Conservation (phyloP, 345 rosid genomes). For the Brassica carinata region DNA sequence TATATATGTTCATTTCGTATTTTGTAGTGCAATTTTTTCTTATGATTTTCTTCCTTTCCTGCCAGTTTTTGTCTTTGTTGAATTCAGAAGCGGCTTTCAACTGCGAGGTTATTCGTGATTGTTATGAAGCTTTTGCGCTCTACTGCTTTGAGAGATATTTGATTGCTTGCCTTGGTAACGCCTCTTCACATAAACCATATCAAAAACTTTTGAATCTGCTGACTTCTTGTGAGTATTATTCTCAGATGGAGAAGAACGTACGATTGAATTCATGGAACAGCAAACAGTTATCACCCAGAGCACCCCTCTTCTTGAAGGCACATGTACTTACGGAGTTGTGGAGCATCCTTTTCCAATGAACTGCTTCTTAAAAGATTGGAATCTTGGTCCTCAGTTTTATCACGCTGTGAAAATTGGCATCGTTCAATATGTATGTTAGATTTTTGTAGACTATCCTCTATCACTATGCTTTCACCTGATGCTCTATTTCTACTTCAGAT, state of each 20-base stretch:
- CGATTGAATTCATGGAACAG: constrained; percentile 92
- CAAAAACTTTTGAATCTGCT: not conserved
- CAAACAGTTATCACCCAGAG: constrained; percentile 64
- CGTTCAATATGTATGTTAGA: constrained; percentile 72
- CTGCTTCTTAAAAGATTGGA: constrained; percentile 75
- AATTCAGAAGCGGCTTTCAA: constrained; percentile 93
- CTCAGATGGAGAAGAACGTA: constrained; percentile 89
- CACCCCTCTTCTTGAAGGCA: constrained; percentile 85
- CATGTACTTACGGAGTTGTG: constrained; percentile 80
- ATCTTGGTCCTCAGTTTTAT: constrained; percentile 88
- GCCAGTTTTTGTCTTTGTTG: constrained; percentile 91
- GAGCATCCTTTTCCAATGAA: constrained; percentile 96
- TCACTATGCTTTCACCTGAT: constrained; percentile 16
- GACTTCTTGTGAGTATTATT: not conserved
- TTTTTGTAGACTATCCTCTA: not conserved
- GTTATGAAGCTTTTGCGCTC: constrained; percentile 98
- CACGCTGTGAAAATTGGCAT: constrained; percentile 96
- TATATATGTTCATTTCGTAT: not conserved
- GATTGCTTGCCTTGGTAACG: constrained; percentile 92
- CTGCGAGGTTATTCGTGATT: constrained; percentile 91
- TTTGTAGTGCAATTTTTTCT: not conserved
- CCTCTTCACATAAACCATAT: not conserved
- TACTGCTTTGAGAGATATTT: constrained; percentile 98
- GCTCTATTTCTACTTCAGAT: constrained; percentile 53
- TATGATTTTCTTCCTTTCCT: constrained; percentile 14